Percentiles rank a stretch among this genome's conserved stretches.
phyloP scores from a whole-genome alignment of 176 grass and related monocot genomes.

The Bothriochloa decipiens region DNA sequence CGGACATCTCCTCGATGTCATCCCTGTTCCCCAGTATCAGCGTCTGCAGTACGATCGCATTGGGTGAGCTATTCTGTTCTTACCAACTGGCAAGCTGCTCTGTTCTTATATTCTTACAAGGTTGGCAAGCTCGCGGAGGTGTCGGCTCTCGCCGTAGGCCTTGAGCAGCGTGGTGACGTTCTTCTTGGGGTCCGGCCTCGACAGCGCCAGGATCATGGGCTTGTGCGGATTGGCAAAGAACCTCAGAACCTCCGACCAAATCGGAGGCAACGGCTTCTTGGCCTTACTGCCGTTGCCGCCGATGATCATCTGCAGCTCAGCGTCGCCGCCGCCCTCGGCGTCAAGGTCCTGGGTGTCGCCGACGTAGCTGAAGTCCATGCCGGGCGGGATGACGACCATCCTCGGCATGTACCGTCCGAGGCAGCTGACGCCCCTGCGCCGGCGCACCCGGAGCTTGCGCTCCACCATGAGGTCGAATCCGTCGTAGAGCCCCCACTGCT shows the following conservation, averaged over 20 bases:
- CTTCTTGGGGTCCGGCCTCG: constrained; percentile 95
- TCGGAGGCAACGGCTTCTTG: constrained; percentile 75
- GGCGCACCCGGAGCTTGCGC: constrained; percentile 77
- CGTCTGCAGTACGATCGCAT: constrained; percentile 42
- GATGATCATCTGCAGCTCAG: constrained; percentile 65
- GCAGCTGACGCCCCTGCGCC: constrained; percentile 68
- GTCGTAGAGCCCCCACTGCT: constrained; percentile 97
- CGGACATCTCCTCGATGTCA: constrained; percentile 93
- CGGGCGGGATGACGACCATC: constrained; percentile 91
- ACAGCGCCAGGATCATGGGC: constrained; percentile 95
- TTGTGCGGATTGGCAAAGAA: constrained; percentile 96
- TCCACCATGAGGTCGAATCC: constrained; percentile 80
- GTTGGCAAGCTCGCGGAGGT: constrained; percentile 84
- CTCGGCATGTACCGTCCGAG: constrained; percentile 88
- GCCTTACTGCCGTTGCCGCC: constrained; percentile 9
- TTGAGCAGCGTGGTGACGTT: constrained; percentile 94
- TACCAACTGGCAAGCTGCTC: background rate
- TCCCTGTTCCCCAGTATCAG: constrained; percentile 92
- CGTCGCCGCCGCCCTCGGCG: constrained; percentile 23
- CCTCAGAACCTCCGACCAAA: constrained; percentile 91
- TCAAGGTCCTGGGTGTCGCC: constrained; percentile 56
- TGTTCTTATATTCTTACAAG: constrained; percentile 36
- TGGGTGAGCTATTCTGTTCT: background rate
- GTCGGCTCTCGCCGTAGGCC: constrained; percentile 82
- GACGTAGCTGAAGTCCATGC: constrained; percentile 98